Evolutionary conservation across 345 rosid genomes (phyloP).

Genomic region (Nasturtium officinale): DNA sequence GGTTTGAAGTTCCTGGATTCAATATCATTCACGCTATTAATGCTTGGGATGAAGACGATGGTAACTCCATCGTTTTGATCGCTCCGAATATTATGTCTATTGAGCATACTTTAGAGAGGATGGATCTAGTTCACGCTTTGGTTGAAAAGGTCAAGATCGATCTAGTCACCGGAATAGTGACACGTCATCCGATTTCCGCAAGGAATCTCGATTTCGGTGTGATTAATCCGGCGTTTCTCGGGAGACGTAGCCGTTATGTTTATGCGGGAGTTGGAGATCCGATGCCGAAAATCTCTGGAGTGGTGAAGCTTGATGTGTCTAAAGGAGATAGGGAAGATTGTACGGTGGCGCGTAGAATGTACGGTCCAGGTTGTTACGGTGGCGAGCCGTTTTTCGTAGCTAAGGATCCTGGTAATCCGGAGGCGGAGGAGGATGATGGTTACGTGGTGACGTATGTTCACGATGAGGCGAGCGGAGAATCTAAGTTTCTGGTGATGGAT

Average conservation of each 20-base stretch:
- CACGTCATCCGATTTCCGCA: constrained; percentile 44
- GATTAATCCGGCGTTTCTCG: constrained; percentile 40
- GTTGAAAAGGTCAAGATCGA: constrained; percentile 44
- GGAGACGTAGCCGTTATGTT: constrained; percentile 28
- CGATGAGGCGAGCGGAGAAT: constrained; percentile 35
- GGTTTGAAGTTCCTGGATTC: constrained; percentile 49
- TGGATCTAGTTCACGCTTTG: constrained; percentile 43
- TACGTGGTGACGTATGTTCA: constrained; percentile 45
- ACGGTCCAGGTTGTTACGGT: constrained; percentile 42
- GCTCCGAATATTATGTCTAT: constrained; percentile 47
- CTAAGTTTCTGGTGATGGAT: constrained; percentile 47
- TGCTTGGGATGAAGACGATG: constrained; percentile 50
- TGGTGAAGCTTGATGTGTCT: constrained; percentile 39
- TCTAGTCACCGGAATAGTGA: constrained; percentile 43
- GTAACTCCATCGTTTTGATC: constrained; percentile 33
- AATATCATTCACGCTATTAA: constrained; percentile 46
- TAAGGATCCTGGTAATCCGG: constrained; percentile 28
- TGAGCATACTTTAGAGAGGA: constrained; percentile 44
- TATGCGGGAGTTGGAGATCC: constrained; percentile 48
- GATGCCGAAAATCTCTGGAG: constrained; percentile 46
- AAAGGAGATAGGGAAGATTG: constrained; percentile 34
- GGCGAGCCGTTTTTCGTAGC: constrained; percentile 48
- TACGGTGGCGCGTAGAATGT: constrained; percentile 45
- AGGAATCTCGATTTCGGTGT: constrained; percentile 45
- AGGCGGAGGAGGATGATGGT: constrained; percentile 47